Evolutionary conservation across 2,329 filamentous ascomycete genomes (phyloP), one percentile per base, ranked within the genome.

Genomic region (Aspergillus tanneri): DNA sequence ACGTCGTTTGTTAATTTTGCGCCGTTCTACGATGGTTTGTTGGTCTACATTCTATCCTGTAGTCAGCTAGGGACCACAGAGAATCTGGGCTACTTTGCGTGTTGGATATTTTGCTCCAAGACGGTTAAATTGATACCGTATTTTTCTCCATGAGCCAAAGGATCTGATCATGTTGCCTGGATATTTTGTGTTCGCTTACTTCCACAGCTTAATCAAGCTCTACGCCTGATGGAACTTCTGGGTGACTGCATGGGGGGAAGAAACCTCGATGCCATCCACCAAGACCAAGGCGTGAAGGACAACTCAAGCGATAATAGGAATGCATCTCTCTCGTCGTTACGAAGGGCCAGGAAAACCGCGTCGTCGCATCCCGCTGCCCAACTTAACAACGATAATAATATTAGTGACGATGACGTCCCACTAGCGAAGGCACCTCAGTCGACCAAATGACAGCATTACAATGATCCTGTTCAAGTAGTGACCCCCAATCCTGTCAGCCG

Each of bases 121-220:
- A 60, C 76, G 14, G 65, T 83, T 54, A 85, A 85, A 70, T 65
- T 82, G 11, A 62, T 77, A 0, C 72, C 77, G 0, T 77, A 84
- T 58, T 78, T 83, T 52, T 45, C n/a, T 57, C 3, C 71, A 71
- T 0, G 52, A 84, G 52, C 82, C 81, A 0, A 47, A 58, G 1
- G 82, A 86, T 58, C 51, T 82, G 2, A 41, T 67, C 0, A 74
- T 78, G 47, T 65, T 85, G 1, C 74, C 77, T 0, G 66, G 60
- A 0, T 77, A 79, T 36, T 58, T 84, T 11, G 8, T 71, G 0
- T 86, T 85, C 58, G 77, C 71, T 1, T 86, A 84, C 55, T 63
- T 71, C 28, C 82, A 86, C 60, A 76, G 76, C 21, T 58, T 81
- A 2, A 72, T 85, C 55, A 85, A 84, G 67, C 22, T 83, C 0